Conservation (phyloP, 495 filamentous ascomycete species). For the Penicillium ochrochloron region DNA sequence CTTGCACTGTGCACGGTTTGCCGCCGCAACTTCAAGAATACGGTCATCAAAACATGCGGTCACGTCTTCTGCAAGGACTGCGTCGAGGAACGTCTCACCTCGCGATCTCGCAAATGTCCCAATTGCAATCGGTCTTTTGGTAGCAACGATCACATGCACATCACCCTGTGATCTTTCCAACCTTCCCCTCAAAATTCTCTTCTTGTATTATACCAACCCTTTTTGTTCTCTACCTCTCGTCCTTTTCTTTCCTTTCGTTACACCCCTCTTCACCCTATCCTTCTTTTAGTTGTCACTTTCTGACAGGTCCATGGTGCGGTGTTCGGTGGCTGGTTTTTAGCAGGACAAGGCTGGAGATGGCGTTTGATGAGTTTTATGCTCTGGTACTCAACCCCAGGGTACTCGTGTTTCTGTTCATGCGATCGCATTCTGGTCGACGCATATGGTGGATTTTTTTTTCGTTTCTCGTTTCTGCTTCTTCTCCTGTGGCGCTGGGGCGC, state of each 20-base stretch:
- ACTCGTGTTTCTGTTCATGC: constrained; percentile 24
- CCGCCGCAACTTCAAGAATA: constrained; percentile 89
- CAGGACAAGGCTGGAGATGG: constrained; percentile 43
- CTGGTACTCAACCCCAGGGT: constrained; percentile 8
- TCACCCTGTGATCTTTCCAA: constrained; percentile 50
- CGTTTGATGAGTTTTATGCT: constrained; percentile 41
- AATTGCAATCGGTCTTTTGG: constrained; percentile 91
- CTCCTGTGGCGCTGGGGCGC: constrained; percentile 20
- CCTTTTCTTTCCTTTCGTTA: constrained; percentile 23
- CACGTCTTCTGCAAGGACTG: constrained; percentile 93
- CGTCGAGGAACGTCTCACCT: constrained; percentile 81
- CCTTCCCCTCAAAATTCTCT: constrained; percentile 17
- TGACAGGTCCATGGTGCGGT: constrained; percentile 49
- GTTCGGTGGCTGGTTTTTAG: constrained; percentile 45
- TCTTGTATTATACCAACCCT: constrained; percentile 46
- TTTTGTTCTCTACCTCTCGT: constrained; percentile 25
- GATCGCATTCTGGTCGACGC: constrained; percentile 27
- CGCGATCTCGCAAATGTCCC: constrained; percentile 92
- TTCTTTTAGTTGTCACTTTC: constrained; percentile 32
- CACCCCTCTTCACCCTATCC: constrained; percentile 19
- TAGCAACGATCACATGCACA: constrained; percentile 79
- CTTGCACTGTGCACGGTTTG: constrained; percentile 91
- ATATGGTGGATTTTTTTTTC: constrained; percentile 26
- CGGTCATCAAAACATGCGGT: constrained; percentile 89
- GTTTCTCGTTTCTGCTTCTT: constrained; percentile 16